Conservation (phyloP, 2,329 filamentous ascomycete species). For the Aspergillus novofumigatus region DNA sequence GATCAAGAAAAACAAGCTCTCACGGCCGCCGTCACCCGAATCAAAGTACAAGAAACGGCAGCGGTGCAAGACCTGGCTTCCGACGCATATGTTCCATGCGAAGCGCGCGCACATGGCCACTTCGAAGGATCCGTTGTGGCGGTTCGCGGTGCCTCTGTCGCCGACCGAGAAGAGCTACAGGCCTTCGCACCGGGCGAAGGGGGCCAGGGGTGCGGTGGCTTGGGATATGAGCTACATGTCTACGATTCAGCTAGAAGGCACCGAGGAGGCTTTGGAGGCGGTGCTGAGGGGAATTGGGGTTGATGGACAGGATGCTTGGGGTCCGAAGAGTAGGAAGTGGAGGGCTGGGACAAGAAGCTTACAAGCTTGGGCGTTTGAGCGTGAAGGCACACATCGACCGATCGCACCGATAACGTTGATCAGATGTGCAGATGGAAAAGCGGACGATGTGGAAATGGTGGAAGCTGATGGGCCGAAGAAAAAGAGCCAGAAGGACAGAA, state of each 20-base stretch:
- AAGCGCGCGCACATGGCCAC: slow-evolving; percentile 87
- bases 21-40: slow-evolving; percentile 57
- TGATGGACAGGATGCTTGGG: slow-evolving; percentile 56
- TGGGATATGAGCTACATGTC: slow-evolving; percentile 97
- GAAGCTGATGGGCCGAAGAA: slow-evolving; percentile 22
- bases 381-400: slow-evolving; percentile 48
- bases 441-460: slow-evolving; percentile 35
- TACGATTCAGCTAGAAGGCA: slow-evolving; percentile 73
- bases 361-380: slow-evolving; percentile 56
- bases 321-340: slow-evolving; percentile 66
- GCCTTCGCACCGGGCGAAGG: slow-evolving; percentile 75
- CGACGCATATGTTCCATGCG: slow-evolving; percentile 89
- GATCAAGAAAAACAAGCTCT: slow-evolving; percentile 66
- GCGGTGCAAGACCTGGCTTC: slow-evolving; percentile 84
- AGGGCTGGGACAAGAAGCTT: slow-evolving; percentile 56
- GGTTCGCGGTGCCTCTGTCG: slow-evolving; percentile 78
- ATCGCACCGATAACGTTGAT: slow-evolving; percentile 71
- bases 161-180: slow-evolving; percentile 88
- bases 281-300: slow-evolving; percentile 65
- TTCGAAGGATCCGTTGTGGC: slow-evolving; percentile 76
- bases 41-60: slow-evolving; percentile 82
- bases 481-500: slow-evolving; percentile 36
- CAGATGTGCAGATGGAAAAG: slow-evolving; percentile 58
- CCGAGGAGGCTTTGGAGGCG: slow-evolving; percentile 58
- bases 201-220: slow-evolving; percentile 69